Conservation (phyloP, 306 rosid genomes). For the Cucumis hystrix region DNA sequence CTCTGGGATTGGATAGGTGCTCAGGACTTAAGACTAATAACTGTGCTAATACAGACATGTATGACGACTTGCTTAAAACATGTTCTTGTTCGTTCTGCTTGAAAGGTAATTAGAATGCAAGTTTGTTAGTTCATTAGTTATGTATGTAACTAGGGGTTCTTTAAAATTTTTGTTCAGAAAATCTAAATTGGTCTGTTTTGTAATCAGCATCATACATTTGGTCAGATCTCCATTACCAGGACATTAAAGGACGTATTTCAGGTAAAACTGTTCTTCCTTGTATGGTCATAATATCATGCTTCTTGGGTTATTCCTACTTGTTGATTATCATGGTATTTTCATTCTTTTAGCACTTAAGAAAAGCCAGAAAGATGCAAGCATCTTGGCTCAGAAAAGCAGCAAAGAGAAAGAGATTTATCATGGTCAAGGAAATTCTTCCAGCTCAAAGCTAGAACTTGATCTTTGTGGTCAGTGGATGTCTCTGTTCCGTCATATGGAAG, state of each 20-base stretch:
- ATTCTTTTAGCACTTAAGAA: constrained; percentile 45
- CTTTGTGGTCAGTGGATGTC: constrained; percentile 77
- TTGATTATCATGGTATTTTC: not conserved
- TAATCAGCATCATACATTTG: constrained; percentile 61
- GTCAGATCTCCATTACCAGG: constrained; percentile 91
- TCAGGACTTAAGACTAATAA: constrained; percentile 21
- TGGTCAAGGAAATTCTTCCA: constrained; percentile 18
- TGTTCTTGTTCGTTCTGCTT: constrained; percentile 82
- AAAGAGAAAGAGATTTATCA: constrained; percentile 29
- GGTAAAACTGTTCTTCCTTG: constrained; percentile 27
- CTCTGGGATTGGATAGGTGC: constrained; percentile 45
- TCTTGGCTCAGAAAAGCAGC: constrained; percentile 43
- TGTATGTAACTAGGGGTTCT: not conserved
- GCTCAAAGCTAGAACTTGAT: constrained; percentile 36
- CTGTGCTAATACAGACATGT: constrained; percentile 8
- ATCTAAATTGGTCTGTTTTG: constrained; percentile 11
- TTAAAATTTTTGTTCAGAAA: not conserved
- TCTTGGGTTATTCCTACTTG: not conserved
- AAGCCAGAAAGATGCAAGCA: constrained; percentile 68
- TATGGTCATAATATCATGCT: not conserved
- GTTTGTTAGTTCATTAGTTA: not conserved
- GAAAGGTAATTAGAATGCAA: constrained; percentile 38
- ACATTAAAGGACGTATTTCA: constrained; percentile 64
- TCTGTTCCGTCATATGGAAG: constrained; percentile 67
- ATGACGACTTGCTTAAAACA: constrained; percentile 27